These are phyloP conservation scores for Thalassiosira hispida DNA, from an alignment of 352 stramenopile species.

Conservation along the genomic window DNA sequence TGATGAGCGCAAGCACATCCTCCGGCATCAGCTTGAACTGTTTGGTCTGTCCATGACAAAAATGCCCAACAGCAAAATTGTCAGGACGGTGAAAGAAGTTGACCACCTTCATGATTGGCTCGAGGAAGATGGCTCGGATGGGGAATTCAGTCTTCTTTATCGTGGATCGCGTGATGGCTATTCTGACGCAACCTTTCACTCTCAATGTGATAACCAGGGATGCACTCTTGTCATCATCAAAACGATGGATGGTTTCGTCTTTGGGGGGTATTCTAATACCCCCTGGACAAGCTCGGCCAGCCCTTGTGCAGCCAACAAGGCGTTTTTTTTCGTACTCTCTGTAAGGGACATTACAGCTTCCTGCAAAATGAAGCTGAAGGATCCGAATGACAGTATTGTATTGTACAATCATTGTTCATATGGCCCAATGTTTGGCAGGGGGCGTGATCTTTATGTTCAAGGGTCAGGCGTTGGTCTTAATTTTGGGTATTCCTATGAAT, in stretches of 20 bases:
- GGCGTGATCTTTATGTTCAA: neutral
- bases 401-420: neutral
- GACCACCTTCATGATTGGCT: neutral
- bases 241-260: neutral
- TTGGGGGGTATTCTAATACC: conserved; percentile 9
- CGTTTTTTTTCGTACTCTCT: conserved; percentile 32
- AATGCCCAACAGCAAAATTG: conserved; percentile 11
- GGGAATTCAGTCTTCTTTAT: conserved; percentile 13
- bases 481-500: conserved; percentile 5
- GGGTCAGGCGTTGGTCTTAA: neutral
- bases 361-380: conserved; percentile 1
- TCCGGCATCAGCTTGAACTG: neutral
- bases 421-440: conserved; percentile 23
- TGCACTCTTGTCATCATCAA: conserved; percentile 2
- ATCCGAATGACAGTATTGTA: too few relatives aligned
- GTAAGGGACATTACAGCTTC: conserved; percentile 4
- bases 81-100: neutral
- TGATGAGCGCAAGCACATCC: neutral
- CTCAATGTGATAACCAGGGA: conserved; percentile 6
- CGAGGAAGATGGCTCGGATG: neutral
- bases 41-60: neutral
- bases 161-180: conserved; percentile 3
- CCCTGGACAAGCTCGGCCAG: too few relatives aligned
- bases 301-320: conserved; percentile 14
- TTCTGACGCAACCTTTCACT: neutral